phyloP scores from a whole-genome alignment of 2,329 filamentous ascomycete species.

The Cytospora leucostoma region DNA sequence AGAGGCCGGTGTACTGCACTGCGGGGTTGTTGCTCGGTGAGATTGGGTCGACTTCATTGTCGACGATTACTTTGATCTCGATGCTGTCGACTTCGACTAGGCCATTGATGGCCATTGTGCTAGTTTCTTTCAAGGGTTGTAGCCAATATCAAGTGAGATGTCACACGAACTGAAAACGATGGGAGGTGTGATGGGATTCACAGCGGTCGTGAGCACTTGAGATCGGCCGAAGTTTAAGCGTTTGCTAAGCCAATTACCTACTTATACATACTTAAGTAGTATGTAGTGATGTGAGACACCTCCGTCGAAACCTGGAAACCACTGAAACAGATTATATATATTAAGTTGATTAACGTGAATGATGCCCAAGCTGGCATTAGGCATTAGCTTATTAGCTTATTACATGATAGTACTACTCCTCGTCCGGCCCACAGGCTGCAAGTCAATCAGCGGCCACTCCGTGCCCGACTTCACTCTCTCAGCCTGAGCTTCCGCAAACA shows the following conservation, averaged over 20 bases:
- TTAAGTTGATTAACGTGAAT: neutral
- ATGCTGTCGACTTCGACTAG: constrained; percentile 38
- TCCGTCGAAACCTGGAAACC: neutral
- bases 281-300: neutral
- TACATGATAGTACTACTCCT: neutral
- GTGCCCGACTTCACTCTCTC: neutral
- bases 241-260: neutral
- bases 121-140: too few species aligned
- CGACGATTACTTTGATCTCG: constrained; percentile 52
- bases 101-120: constrained; percentile 16
- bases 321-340: neutral
- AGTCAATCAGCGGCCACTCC: neutral
- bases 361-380: neutral
- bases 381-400: neutral
- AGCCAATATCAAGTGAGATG: neutral
- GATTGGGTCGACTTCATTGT: constrained; percentile 57
- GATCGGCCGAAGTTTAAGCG: neutral
- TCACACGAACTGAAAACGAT: neutral
- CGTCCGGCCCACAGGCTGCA: neutral
- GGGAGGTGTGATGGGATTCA: neutral
- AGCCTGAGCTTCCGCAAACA: neutral
- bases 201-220: neutral
- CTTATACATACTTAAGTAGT: neutral
- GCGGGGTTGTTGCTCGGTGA: constrained; percentile 47
- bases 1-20: constrained; percentile 44